Conservation (phyloP, 768 basidiomycete species). For the Phaeotremella fagi region DNA sequence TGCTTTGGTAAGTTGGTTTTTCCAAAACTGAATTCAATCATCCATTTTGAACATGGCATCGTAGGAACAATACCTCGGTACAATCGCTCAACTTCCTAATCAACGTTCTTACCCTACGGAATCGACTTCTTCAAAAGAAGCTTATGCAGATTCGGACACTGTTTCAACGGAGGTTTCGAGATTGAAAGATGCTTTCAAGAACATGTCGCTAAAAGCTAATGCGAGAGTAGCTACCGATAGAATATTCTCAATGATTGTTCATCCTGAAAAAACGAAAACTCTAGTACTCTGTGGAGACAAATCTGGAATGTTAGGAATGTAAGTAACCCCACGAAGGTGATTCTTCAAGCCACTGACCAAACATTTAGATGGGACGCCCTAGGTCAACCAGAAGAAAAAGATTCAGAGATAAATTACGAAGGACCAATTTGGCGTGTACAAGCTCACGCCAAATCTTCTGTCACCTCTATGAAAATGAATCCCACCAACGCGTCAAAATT, state of each 20-base stretch:
- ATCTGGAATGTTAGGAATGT: slow-evolving; percentile 47
- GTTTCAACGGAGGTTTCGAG: slow-evolving; percentile 17
- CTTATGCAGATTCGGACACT: slow-evolving; percentile 14
- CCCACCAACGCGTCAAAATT: slow-evolving; percentile 46
- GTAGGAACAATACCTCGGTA: slow-evolving; percentile 20
- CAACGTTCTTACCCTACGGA: slow-evolving; percentile 13
- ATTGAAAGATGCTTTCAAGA: slow-evolving; percentile 35
- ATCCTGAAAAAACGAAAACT: slow-evolving; percentile 46
- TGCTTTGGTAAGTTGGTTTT: slow-evolving; percentile 19
- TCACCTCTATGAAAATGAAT: slow-evolving; percentile 49
- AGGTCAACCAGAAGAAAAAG: slow-evolving; percentile 23
- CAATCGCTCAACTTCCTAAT: slow-evolving; percentile 3
- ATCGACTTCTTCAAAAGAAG: slow-evolving; percentile 12
- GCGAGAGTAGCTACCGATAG: slow-evolving; percentile 49
- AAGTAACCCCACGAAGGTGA: slow-evolving; percentile 7
- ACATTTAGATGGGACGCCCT: slow-evolving; percentile 46
- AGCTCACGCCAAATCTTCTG: slow-evolving; percentile 40
- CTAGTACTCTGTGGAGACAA: slow-evolving; percentile 50
- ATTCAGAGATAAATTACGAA: slow-evolving; percentile 27
- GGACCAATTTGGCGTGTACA: slow-evolving; percentile 47
- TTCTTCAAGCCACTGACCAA: neutral
- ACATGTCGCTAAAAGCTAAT: slow-evolving; percentile 34
- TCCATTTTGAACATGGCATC: neutral
- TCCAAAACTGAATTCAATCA: neutral
- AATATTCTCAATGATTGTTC: slow-evolving; percentile 49